Evolutionary conservation across 2,329 filamentous ascomycete species (phyloP).

Genomic region (Ophiognomonia clavigignenti-juglandacearum): DNA sequence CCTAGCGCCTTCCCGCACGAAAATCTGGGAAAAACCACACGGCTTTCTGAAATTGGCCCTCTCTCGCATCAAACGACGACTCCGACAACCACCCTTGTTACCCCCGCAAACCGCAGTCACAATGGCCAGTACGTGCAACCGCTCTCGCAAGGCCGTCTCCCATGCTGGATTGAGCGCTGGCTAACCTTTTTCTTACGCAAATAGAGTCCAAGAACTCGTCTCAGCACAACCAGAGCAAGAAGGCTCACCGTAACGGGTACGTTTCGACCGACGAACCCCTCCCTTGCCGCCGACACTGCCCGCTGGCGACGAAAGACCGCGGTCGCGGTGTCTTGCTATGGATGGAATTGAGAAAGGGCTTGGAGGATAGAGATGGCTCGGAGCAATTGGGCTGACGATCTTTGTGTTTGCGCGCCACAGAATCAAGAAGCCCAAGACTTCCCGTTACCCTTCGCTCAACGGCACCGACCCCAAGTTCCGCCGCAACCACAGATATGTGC

Average conservation of each 20-base stretch:
- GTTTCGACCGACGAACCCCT: slow-evolving; percentile 35
- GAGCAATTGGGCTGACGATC: slow-evolving; percentile 8
- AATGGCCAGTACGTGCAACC: slow-evolving; percentile 63
- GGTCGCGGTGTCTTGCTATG: slow-evolving; percentile 15
- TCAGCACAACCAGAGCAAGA: slow-evolving; percentile 97
- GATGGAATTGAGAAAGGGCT: background rate
- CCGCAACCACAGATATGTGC: slow-evolving; percentile 99
- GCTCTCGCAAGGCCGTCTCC: background rate
- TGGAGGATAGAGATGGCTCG: background rate
- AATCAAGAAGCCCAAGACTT: slow-evolving; percentile 99
- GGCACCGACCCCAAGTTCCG: slow-evolving; percentile 99
- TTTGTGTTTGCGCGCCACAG: slow-evolving; percentile 40
- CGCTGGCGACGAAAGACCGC: background rate
- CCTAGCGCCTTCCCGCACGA: slow-evolving; percentile 10
- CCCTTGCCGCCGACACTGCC: background rate
- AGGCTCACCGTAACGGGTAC: slow-evolving; percentile 99
- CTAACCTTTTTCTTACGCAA: slow-evolving; percentile 24
- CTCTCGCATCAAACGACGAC: slow-evolving; percentile 7
- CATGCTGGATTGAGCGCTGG: slow-evolving; percentile 6
- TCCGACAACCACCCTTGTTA: slow-evolving; percentile 22
- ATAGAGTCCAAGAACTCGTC: slow-evolving; percentile 99
- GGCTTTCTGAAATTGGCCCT: slow-evolving; percentile 11
- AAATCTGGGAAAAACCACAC: slow-evolving; percentile 20
- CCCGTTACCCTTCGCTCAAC: slow-evolving; percentile 97
- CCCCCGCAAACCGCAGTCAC: slow-evolving; percentile 43